These are phyloP conservation scores for Porcisia hertigi DNA, from an alignment of 208 protist genomes.

Conservation along the genomic window DNA sequence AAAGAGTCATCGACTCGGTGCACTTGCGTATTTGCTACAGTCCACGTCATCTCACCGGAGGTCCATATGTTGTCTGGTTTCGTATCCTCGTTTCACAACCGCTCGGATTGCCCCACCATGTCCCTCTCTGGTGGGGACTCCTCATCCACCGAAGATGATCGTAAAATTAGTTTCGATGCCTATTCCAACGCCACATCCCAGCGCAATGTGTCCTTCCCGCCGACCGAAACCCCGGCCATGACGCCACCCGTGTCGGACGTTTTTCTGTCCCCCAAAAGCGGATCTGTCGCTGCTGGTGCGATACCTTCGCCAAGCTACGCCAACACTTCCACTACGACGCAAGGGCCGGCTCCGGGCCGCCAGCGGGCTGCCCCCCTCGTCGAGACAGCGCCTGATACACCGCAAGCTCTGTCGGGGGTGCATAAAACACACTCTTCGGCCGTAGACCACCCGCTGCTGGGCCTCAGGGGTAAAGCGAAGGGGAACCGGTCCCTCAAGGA, in stretches of 20 bases:
- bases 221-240: neutral
- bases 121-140: neutral
- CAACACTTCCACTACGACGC: neutral
- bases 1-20: neutral
- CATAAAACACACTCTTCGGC: too few relatives aligned
- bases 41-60: neutral
- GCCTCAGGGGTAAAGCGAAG: neutral
- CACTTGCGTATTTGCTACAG: neutral
- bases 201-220: neutral
- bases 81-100: slow-evolving; percentile 45
- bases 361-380: neutral
- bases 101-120: slow-evolving; percentile 36
- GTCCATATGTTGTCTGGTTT: slow-evolving; percentile 32
- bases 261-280: slow-evolving; percentile 14
- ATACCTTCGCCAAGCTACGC: neutral
- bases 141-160: slow-evolving; percentile 3
- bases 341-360: neutral
- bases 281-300: neutral
- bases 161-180: neutral
- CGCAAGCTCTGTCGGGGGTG: neutral
- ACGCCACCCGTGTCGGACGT: slow-evolving; percentile 24
- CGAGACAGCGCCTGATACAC: neutral
- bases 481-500: neutral
- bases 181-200: slow-evolving; percentile 11
- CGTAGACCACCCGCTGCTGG: neutral